These are phyloP conservation scores for Suillus weaverae DNA, from an alignment of 768 basidiomycete genomes.

Conservation along the genomic window DNA sequence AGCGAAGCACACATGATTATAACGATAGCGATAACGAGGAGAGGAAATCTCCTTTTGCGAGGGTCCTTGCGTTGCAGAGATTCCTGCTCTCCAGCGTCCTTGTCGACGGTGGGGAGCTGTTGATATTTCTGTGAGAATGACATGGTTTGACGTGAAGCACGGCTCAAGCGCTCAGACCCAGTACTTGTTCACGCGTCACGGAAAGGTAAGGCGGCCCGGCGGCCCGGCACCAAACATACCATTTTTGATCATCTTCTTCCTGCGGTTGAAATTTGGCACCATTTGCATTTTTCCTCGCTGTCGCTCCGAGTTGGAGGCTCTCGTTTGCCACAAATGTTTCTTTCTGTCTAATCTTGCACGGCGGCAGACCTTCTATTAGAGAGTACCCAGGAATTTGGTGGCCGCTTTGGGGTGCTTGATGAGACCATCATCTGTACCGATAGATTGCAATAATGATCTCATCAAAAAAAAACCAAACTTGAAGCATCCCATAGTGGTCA, in stretches of 20 bases:
- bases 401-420: neutral
- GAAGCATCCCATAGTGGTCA: neutral
- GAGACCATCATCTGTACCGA: neutral
- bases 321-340: too few relatives aligned
- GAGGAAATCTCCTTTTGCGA: conserved; percentile 23
- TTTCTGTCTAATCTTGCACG: too few relatives aligned
- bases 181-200: too few relatives aligned
- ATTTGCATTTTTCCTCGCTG: too few relatives aligned
- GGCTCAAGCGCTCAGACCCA: neutral
- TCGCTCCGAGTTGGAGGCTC: too few relatives aligned
- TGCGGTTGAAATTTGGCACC: too few relatives aligned
- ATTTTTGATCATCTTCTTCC: too few relatives aligned
- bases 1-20: conserved; percentile 25
- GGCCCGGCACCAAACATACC: too few relatives aligned
- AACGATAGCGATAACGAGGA: conserved; percentile 20
- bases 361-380: too few relatives aligned
- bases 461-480: neutral
- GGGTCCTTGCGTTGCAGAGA: neutral
- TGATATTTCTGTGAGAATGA: conserved; percentile 25
- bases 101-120: conserved; percentile 21
- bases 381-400: too few relatives aligned
- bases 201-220: too few relatives aligned
- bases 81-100: conserved; percentile 10
- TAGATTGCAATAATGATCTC: neutral
- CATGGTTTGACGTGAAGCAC: conserved; percentile 12